A percentile compares a stretch with the other conserved stretches of the same genome.
These are phyloP conservation scores for Aureobasidium sp. DNA, from an alignment of 2,329 filamentous ascomycete genomes.

Conservation along the genomic window DNA sequence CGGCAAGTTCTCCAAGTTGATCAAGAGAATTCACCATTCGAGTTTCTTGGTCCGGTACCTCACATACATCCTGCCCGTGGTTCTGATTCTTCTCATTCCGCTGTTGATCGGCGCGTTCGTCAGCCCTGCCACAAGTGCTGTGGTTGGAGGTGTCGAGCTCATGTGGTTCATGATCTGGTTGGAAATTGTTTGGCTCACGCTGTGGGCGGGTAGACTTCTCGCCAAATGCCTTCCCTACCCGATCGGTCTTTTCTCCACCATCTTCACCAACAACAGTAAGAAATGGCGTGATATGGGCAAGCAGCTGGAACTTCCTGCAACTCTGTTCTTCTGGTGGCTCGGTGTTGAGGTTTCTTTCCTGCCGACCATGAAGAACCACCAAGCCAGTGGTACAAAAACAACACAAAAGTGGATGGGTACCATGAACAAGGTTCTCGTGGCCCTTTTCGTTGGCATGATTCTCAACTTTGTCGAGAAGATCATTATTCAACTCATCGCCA, in stretches of 20 bases:
- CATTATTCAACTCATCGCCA: slow-evolving; percentile 88
- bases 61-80: slow-evolving; percentile 60
- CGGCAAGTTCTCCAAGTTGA: slow-evolving; percentile 52
- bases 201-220: slow-evolving; percentile 66
- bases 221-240: slow-evolving; percentile 56
- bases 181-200: slow-evolving; percentile 81
- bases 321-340: slow-evolving; percentile 87
- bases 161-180: slow-evolving; percentile 96
- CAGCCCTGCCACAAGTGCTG: slow-evolving; percentile 36
- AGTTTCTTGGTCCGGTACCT: slow-evolving; percentile 61
- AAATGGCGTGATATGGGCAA: slow-evolving; percentile 89
- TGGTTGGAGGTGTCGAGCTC: slow-evolving; percentile 65
- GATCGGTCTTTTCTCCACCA: slow-evolving; percentile 56
- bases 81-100: slow-evolving; percentile 57
- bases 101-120: slow-evolving; percentile 55
- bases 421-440: slow-evolving; percentile 77
- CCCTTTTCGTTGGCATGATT: slow-evolving; percentile 68
- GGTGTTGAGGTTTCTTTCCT: slow-evolving; percentile 78
- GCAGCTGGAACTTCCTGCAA: slow-evolving; percentile 74
- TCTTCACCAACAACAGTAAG: slow-evolving; percentile 79
- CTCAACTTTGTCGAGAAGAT: slow-evolving; percentile 89
- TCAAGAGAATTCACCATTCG: slow-evolving; percentile 57
- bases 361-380: slow-evolving; percentile 66
- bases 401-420: slow-evolving; percentile 62
- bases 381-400: slow-evolving; percentile 42